Base-by-base conservation (phyloP, 768 basidiomycete species). In the Lactarius tabidus region DNA sequence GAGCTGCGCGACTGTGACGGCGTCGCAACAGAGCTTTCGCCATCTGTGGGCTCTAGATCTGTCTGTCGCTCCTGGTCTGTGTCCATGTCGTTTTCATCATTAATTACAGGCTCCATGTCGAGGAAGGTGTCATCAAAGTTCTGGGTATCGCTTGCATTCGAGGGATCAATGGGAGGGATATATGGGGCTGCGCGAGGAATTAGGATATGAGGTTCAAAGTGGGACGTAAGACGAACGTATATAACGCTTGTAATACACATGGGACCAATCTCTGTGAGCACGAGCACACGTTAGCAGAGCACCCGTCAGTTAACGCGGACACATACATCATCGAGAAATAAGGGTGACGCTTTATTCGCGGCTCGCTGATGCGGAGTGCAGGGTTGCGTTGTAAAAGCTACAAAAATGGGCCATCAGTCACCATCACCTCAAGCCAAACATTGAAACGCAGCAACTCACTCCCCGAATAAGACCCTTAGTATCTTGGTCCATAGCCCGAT, bases 101-200 rank as follows among this genome's bases (percentile, higher is more conserved):
- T 91, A 67, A 98, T 85, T 56, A 91, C 88, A 28, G 95, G 93
- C 69, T 90, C 89, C 91, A 98, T 96, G 73, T 91, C 91, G 65
- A 98, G 83, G 85, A 97, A 98, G 45, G 92, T 88, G 67, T 95
- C 92, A 75, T 98, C 96, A 75, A 98, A 99, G 77, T 98, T 98
- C 75, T 93, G 92, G 69, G 93, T 95, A 83, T 99, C 97, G 71
- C 88, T 87, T 66, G 95, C 95, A 77, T 96, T 93, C 51, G 85
- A 85, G 26, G 91, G 90, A 74, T 95, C 92, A 73, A 94, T 92
- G 35, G 90, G 90, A 18, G 93, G 93, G 72, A 94, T 93, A 81
- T 95, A 94, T 51, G 93, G 93, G 77, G 94, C 91, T 93, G 69
- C 31, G 66, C 20, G 62, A 53, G 53, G 61, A 29, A 69, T 62